A percentile compares a stretch with the other conserved stretches of the same genome.
These are phyloP conservation scores for Delitschia confertaspora DNA, from an alignment of 495 filamentous ascomycete species.

Conservation along the genomic window DNA sequence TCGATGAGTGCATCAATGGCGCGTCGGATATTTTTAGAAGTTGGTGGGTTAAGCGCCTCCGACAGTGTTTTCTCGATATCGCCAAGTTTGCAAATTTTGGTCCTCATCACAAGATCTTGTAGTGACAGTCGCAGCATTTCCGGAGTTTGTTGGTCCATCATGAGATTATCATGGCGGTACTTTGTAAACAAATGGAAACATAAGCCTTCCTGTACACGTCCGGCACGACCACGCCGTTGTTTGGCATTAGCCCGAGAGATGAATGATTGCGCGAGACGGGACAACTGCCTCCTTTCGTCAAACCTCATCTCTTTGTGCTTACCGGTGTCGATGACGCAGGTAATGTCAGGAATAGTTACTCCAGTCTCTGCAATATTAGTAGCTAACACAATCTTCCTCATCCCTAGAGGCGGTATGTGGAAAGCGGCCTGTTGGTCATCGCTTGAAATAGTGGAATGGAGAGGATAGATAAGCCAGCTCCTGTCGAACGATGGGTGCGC, in stretches of 20 bases:
- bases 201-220: constrained; percentile 87
- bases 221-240: constrained; percentile 85
- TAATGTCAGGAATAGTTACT: constrained; percentile 94
- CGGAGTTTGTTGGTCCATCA: constrained; percentile 85
- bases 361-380: constrained; percentile 97
- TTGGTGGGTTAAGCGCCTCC: constrained; percentile 86
- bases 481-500: constrained; percentile 59
- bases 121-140: constrained; percentile 90
- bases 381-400: constrained; percentile 83
- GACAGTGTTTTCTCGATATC: constrained; percentile 80
- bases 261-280: constrained; percentile 81
- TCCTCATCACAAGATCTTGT: constrained; percentile 88
- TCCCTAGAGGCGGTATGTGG: constrained; percentile 66
- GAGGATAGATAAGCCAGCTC: constrained; percentile 70
- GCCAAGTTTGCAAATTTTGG: constrained; percentile 93
- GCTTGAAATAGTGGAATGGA: constrained; percentile 91
- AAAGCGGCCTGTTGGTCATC: constrained; percentile 94
- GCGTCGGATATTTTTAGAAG: constrained; percentile 78
- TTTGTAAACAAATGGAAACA: constrained; percentile 95
- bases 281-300: constrained; percentile 84
- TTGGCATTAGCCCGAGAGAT: constrained; percentile 92
- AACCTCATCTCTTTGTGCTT: constrained; percentile 96
- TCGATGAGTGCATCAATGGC: constrained; percentile 89
- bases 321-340: constrained; percentile 87
- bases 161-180: constrained; percentile 67